Percentiles rank a stretch among this genome's conserved stretches.
Conservation (phyloP, 75 land plant species). For the Selaginella moellendorffii region DNA sequence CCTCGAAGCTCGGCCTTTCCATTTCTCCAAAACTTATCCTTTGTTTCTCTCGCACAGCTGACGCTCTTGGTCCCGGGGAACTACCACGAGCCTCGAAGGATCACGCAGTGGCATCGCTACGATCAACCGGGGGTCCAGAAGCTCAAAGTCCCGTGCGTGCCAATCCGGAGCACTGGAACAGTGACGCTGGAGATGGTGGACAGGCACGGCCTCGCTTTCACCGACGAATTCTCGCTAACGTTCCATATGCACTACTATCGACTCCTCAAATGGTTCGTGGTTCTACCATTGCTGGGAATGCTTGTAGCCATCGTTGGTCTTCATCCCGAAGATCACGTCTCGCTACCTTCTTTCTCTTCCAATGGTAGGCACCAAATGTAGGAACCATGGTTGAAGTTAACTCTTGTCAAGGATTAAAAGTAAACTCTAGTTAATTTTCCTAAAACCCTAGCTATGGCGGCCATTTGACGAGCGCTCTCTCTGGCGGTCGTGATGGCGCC, state of each 20-base stretch:
- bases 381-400: no score
- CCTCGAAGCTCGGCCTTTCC: neutral
- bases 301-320: conserved; percentile 58
- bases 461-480: no score
- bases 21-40: no score
- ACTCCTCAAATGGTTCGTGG: conserved; percentile 84
- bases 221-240: conserved; percentile 86
- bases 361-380: conserved; percentile 22
- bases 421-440: no score
- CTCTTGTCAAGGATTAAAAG: no score
- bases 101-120: conserved; percentile 37
- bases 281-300: conserved; percentile 93
- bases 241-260: conserved; percentile 94
- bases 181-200: conserved; percentile 93
- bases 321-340: conserved; percentile 64
- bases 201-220: conserved; percentile 64
- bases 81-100: conserved; percentile 70
- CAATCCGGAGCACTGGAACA: conserved; percentile 81
- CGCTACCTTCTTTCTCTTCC: conserved; percentile 83
- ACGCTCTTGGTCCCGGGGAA: conserved; percentile 85
- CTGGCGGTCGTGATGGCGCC: neutral
- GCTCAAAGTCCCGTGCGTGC: conserved; percentile 63
- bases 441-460: no score
- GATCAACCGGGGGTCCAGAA: conserved; percentile 50
- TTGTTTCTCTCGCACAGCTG: no score